Conservation (phyloP, 148 eudicot genomes). For the Suaeda aralocaspica region DNA sequence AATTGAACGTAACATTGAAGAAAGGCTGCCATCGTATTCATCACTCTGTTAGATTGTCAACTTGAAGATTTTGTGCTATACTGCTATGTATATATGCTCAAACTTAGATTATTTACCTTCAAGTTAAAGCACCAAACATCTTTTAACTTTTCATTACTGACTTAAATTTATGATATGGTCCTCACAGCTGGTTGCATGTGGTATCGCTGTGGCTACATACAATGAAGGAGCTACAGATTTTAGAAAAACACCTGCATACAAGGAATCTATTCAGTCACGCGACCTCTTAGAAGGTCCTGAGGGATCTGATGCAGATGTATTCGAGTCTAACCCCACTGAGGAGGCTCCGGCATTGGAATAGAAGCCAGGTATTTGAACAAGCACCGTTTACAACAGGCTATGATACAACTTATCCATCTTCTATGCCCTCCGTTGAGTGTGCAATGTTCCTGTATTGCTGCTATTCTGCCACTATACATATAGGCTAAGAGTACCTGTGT, state of each 20-base stretch:
- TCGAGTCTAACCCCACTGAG: slow-evolving; percentile 90
- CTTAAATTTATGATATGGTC: not conserved
- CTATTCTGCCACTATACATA: slow-evolving; percentile 10
- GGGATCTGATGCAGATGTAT: slow-evolving; percentile 60
- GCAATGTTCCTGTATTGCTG: slow-evolving; percentile 3
- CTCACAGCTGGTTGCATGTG: slow-evolving; percentile 68
- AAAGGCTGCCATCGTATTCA: not conserved
- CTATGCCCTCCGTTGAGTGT: not conserved
- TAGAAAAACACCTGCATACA: slow-evolving; percentile 72
- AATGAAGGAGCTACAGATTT: slow-evolving; percentile 98
- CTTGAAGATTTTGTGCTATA: not conserved
- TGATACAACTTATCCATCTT: slow-evolving; percentile 5
- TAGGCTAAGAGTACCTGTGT: slow-evolving; percentile 8
- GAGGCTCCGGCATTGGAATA: slow-evolving; percentile 82
- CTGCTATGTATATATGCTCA: not conserved
- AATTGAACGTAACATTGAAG: not conserved
- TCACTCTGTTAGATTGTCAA: not conserved
- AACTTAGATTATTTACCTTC: not conserved
- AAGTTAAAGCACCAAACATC: not conserved
- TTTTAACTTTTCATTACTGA: not conserved
- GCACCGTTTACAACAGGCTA: not conserved
- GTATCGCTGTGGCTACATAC: slow-evolving; percentile 85
- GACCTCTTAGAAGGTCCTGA: slow-evolving; percentile 77
- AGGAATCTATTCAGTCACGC: slow-evolving; percentile 72
- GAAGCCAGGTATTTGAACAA: slow-evolving; percentile 5